Percentiles rank a stretch among this genome's conserved stretches.
Conservation (phyloP, 2,329 filamentous ascomycete species). For the Tolypocladium tundrense region DNA sequence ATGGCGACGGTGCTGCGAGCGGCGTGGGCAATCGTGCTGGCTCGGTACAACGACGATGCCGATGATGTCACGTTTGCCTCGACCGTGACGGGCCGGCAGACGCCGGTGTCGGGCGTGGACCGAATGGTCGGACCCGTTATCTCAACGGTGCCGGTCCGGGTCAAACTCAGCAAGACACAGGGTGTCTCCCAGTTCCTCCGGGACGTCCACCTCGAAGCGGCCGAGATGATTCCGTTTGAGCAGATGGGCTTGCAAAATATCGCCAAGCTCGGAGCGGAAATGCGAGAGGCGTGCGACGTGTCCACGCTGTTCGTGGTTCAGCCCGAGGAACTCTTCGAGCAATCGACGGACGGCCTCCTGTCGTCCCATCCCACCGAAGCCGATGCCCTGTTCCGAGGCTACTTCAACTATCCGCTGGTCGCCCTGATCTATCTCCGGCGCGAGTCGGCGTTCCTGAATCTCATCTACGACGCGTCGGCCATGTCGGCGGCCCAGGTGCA, state of each 20-base stretch:
- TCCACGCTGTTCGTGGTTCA: conserved; percentile 18
- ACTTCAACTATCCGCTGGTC: not conserved
- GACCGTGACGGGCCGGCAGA: too few species aligned
- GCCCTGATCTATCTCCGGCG: too few species aligned
- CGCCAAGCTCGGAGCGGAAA: conserved; percentile 4
- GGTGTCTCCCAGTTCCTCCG: conserved; percentile 3
- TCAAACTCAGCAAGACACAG: conserved; percentile 20
- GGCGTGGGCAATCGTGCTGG: not conserved
- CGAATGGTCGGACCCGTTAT: conserved; percentile 13
- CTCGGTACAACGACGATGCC: too few species aligned
- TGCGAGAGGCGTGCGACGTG: conserved; percentile 11
- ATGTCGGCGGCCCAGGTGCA: too few species aligned
- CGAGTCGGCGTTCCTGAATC: too few species aligned
- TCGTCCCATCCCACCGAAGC: not conserved
- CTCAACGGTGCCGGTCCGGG: conserved; percentile 29
- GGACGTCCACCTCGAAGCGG: conserved; percentile 6
- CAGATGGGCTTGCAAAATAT: conserved; percentile 10
- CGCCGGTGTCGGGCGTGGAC: too few species aligned
- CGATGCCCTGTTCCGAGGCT: too few species aligned
- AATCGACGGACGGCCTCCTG: not conserved
- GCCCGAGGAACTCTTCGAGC: conserved; percentile 1
- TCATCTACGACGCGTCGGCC: too few species aligned
- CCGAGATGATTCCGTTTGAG: conserved; percentile 8
- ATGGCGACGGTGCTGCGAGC: too few species aligned
- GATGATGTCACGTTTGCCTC: too few species aligned